Base-by-base conservation (phyloP, 1,284 basidiomycete species). In the Pterula multifida region DNA sequence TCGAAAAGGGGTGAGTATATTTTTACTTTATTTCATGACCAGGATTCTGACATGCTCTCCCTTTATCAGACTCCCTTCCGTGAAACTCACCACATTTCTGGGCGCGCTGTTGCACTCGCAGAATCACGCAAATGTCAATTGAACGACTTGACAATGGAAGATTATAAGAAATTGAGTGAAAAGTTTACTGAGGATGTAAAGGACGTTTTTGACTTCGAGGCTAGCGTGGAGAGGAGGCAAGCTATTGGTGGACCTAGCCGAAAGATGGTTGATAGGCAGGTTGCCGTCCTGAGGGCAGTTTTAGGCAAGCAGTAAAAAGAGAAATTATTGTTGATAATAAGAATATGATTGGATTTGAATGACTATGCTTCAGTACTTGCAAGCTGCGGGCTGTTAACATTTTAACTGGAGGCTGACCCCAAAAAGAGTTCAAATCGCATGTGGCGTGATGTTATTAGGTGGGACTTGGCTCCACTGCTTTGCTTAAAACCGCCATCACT, bases 41-140 rank as follows among this genome's bases (percentile, higher is more conserved):
- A 28, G 26, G 22, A 22, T 17, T 26, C 28, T 58, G 11, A 52
- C 35, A 17, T 24, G 12, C 39, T 42, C n/a, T 17, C 17, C 36
- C 26, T 50, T 25, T 45, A 49, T 25, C 51, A 85, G 83, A 78
- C 85, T 50, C 95, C 95, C 3, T 98, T 98, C 83, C 85, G 95
- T 45, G 93, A 98, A 70, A 98, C 95, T 1, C 95, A 98, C 66
- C 95, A 98, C 66, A 85, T 98, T 58, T 97, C 95, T 3, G 95
- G 95, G 13, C 86, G 91, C 28, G 90, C 94, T 15, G 95, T 98
- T 50, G 91, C 93, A 2, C 74, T 98, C 32, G 94, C 95, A 0
- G 95, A 98, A 66, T 73, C 85, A 48, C 79, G 80, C 32, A 75
- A 78, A 56, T 85, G 86, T 60, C 84, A 88, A 59, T 74, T 98